These are phyloP conservation scores for Cladosporium sphaerospermum DNA, from an alignment of 2,329 filamentous ascomycete species.

Conservation along the genomic window DNA sequence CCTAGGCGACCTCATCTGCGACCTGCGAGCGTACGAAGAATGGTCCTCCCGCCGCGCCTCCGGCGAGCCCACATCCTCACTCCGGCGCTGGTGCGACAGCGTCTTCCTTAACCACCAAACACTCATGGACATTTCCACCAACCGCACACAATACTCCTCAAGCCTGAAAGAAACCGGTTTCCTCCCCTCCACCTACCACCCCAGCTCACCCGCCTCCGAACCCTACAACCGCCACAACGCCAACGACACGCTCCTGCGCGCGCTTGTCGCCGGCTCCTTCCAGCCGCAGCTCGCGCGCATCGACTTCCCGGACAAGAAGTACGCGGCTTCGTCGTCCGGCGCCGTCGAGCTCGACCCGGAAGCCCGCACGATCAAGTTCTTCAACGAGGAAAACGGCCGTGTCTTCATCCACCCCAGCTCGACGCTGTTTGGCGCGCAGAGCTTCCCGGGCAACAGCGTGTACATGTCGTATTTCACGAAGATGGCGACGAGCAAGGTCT, in stretches of 20 bases:
- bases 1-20: constrained; percentile 83
- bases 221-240: constrained; percentile 44
- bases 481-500: constrained; percentile 87
- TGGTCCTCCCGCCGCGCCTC: constrained; percentile 66
- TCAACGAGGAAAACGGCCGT: constrained; percentile 71
- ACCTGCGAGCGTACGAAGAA: constrained; percentile 74
- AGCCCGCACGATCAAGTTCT: constrained; percentile 87
- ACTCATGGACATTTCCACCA: constrained; percentile 80
- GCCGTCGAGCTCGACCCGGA: constrained; percentile 91
- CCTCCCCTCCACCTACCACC: constrained; percentile 42
- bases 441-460: constrained; percentile 65
- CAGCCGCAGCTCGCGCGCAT: constrained; percentile 84
- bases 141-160: constrained; percentile 75
- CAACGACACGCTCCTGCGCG: constrained; percentile 42
- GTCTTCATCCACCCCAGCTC: constrained; percentile 92
- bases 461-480: constrained; percentile 90
- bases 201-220: constrained; percentile 16
- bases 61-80: constrained; percentile 50
- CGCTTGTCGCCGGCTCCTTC: constrained; percentile 46
- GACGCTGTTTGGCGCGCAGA: constrained; percentile 75
- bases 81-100: constrained; percentile 73
- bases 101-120: constrained; percentile 82
- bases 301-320: constrained; percentile 93
- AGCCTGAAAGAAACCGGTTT: constrained; percentile 84
- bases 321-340: constrained; percentile 76